Conservation (phyloP, 2,329 filamentous ascomycete species). For the Catunica adiposa region DNA sequence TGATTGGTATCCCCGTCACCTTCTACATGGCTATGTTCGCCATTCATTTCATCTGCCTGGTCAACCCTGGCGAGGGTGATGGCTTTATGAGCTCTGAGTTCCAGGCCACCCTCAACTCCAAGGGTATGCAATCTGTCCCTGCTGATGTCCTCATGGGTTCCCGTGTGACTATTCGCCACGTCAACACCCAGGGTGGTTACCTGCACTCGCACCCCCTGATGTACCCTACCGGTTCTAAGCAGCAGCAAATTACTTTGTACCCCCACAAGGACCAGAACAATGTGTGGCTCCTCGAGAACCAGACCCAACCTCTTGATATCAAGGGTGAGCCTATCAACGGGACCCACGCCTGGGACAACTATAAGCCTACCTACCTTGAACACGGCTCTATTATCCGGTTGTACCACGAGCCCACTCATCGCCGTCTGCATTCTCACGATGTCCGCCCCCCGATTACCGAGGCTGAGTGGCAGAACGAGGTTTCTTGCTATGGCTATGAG, state of each 20-base stretch:
- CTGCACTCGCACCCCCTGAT: slow-evolving; percentile 93
- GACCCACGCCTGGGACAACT: slow-evolving; percentile 65
- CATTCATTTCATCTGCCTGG: slow-evolving; percentile 85
- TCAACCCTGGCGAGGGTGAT: slow-evolving; percentile 91
- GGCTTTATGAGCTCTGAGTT: slow-evolving; percentile 99
- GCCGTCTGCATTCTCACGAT: slow-evolving; percentile 90
- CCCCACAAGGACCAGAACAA: slow-evolving; percentile 99
- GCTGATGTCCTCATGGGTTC: slow-evolving; percentile 85
- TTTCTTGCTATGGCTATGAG: slow-evolving; percentile 92
- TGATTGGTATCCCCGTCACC: slow-evolving; percentile 71
- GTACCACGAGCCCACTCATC: slow-evolving; percentile 68
- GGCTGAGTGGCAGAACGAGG: slow-evolving; percentile 87
- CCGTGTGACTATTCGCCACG: slow-evolving; percentile 70
- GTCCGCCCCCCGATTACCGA: slow-evolving; percentile 75
- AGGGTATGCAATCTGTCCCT: slow-evolving; percentile 87
- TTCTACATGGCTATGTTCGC: slow-evolving; percentile 98
- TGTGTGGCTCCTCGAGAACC: slow-evolving; percentile 83
- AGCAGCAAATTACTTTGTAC: slow-evolving; percentile 96
- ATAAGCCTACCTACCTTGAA: slow-evolving; percentile 50
- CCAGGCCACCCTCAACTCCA: slow-evolving; percentile 90
- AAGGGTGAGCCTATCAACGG: slow-evolving; percentile 66
- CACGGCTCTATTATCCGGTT: slow-evolving; percentile 69
- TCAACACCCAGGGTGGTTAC: slow-evolving; percentile 95
- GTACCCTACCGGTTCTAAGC: slow-evolving; percentile 95
- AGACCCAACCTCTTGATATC: slow-evolving; percentile 70